phyloP scores from a whole-genome alignment of 2,329 filamentous ascomycete genomes.

The Allantophomopsis lycopodina region DNA sequence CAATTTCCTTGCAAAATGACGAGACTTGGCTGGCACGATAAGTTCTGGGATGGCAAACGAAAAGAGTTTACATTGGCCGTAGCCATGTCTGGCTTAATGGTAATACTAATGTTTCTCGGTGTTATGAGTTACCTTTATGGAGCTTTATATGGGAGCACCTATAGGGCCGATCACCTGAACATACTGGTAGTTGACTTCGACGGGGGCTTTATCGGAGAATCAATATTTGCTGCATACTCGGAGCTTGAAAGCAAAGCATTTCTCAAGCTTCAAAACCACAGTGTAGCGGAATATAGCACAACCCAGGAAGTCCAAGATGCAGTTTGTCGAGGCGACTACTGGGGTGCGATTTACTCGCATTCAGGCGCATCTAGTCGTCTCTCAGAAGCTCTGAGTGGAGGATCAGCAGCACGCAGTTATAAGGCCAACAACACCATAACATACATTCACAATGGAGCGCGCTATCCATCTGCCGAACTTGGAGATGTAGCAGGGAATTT shows the following conservation, averaged over 20 bases:
- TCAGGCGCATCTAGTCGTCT: slow-evolving; percentile 19
- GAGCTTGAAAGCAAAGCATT: slow-evolving; percentile 16
- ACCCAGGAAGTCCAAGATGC: slow-evolving; percentile 15
- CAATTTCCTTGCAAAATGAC: no score
- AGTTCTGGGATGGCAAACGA: no score
- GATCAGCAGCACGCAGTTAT: slow-evolving; percentile 13
- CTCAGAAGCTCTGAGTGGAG: slow-evolving; percentile 14
- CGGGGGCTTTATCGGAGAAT: slow-evolving; percentile 25
- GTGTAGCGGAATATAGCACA: slow-evolving; percentile 13
- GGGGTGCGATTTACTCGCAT: slow-evolving; percentile 22
- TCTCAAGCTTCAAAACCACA: slow-evolving; percentile 18
- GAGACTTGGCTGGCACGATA: no score
- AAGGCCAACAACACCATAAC: slow-evolving; percentile 18
- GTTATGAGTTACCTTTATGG: slow-evolving; percentile 21
- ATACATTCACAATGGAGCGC: slow-evolving; percentile 22
- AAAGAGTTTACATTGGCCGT: no score
- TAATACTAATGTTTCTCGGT: slow-evolving; percentile 10
- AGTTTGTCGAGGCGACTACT: slow-evolving; percentile 22
- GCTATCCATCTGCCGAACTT: slow-evolving; percentile 19
- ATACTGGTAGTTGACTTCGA: slow-evolving; percentile 53
- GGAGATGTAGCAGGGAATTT: slow-evolving; percentile 18
- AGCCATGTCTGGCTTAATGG: no score
- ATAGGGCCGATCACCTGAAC: slow-evolving; percentile 25
- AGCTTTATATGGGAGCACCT: slow-evolving; percentile 12
- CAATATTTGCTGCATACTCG: slow-evolving; percentile 20